Base-by-base conservation (phyloP, 2,329 filamentous ascomycete species). In the Xylaria sp. region DNA sequence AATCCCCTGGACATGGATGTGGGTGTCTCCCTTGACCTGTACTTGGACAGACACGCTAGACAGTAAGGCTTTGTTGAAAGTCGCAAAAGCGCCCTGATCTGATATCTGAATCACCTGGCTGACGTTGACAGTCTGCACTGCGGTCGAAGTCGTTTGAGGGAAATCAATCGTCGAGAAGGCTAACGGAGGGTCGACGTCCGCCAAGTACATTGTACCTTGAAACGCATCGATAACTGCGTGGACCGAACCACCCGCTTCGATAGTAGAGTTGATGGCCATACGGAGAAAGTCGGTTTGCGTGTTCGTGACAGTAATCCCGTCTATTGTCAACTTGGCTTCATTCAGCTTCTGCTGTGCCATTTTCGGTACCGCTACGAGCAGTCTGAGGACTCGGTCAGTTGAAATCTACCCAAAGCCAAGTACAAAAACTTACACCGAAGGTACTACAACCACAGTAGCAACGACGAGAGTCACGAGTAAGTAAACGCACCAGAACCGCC, bases 401-500 rank as follows among this genome's bases (percentile, higher is more conserved):
- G 18, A 41, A 18, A 34, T 20, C 6, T 60, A 62, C n/a, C 20
- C 18, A 23, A 50, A 50, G 7, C 46, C 15, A 20, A 13, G 15
- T n/a, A 7, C 10, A 25, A 50, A 20, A n/a, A 85, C 88, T 86
- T 82, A 91, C 89, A 91, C 78, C 48, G 89, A 81, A 48, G 87
- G 82, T 20, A 91, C 84, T 46, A 89, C 81, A 15, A 91, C 78
- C 41, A 89, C 82, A 52, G 86, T 59, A 20, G 65, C 77, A 54
- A 89, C 78, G 69, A 83, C 72, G 66, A 85, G 76, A 61, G 88
- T 77, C 18, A 83, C 76, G 67, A 91, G 80, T 68, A 90, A 77
- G 74, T 89, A 84, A 71, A 84, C 74, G 89, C 89, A 91, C 89
- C 89, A 91, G 74, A 86, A 90, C 73, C 81, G 83, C 75, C 80